Evolutionary conservation across 73 alveolate species (phyloP).

Genomic region (Paramecium sexaurelia): DNA sequence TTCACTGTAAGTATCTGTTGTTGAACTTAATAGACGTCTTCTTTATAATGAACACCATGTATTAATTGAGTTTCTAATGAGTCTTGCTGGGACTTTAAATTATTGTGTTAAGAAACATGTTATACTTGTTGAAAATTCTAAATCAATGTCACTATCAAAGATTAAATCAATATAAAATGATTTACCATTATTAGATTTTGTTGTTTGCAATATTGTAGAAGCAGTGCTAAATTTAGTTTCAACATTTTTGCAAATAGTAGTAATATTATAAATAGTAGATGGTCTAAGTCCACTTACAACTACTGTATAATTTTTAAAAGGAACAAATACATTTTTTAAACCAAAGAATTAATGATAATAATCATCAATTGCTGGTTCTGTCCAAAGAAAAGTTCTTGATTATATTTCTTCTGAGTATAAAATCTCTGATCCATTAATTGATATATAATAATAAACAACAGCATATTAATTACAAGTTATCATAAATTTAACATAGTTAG

Average conservation of each 20-base stretch:
- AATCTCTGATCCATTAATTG: slow-evolving; percentile 20
- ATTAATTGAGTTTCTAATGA: not conserved
- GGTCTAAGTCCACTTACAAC: not conserved
- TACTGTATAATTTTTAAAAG: not conserved
- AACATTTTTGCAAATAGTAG: not conserved
- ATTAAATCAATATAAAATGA: not conserved
- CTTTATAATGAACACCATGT: slow-evolving; percentile 20
- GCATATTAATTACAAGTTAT: slow-evolving; percentile 9
- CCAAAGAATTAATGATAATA: not conserved
- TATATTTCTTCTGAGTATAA: not conserved
- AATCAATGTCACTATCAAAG: slow-evolving; percentile 3
- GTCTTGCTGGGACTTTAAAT: slow-evolving; percentile 29
- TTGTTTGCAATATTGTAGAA: not conserved
- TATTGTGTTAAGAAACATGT: not conserved
- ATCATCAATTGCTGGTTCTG: not conserved
- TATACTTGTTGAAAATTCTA: not conserved
- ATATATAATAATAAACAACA: not conserved
- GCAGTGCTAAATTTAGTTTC: not conserved
- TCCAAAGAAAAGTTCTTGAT: not conserved
- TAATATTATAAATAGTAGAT: not conserved
- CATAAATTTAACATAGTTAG: not conserved
- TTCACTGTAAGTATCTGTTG: not conserved
- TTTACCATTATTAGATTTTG: slow-evolving; percentile 34
- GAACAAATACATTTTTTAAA: not conserved
- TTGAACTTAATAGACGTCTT: not conserved